Evolutionary conservation across 169 alveolate genomes (phyloP).

Genomic region (Eimeria maxima): DNA sequence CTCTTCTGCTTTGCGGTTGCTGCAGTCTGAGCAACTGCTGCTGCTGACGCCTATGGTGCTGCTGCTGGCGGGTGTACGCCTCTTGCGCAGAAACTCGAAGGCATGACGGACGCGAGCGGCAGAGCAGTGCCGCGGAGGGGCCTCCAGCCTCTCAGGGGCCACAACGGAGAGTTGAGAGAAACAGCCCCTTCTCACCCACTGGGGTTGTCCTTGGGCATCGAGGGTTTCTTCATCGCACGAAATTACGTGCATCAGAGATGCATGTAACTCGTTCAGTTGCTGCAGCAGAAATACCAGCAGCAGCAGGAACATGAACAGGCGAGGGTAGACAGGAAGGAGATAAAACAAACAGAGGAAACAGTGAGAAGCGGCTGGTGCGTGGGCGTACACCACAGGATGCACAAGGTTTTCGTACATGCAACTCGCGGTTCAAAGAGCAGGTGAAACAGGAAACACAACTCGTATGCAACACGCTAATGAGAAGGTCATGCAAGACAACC

Average conservation of each 20-base stretch:
- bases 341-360: background rate
- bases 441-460: no score
- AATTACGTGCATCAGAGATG: conserved; percentile 34
- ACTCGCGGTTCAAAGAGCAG: no score
- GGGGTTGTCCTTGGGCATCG: conserved; percentile 65
- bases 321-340: background rate
- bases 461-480: no score
- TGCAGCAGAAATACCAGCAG: background rate
- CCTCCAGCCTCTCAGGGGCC: conserved; percentile 59
- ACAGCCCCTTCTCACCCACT: conserved; percentile 28
- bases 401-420: no score
- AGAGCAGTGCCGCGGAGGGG: conserved; percentile 65
- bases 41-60: background rate
- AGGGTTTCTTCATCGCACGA: conserved; percentile 65
- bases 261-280: conserved; percentile 64
- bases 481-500: background rate
- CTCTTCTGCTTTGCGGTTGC: background rate
- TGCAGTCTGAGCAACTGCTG: background rate
- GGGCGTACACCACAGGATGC: no score
- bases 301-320: background rate
- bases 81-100: conserved; percentile 47
- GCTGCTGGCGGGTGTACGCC: conserved; percentile 1
- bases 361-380: background rate
- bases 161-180: conserved; percentile 27
- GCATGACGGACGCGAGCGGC: conserved; percentile 56